Percentiles rank a stretch among this genome's conserved stretches.
Conservation (phyloP, 768 basidiomycete genomes). For the Russula dissimulans region DNA sequence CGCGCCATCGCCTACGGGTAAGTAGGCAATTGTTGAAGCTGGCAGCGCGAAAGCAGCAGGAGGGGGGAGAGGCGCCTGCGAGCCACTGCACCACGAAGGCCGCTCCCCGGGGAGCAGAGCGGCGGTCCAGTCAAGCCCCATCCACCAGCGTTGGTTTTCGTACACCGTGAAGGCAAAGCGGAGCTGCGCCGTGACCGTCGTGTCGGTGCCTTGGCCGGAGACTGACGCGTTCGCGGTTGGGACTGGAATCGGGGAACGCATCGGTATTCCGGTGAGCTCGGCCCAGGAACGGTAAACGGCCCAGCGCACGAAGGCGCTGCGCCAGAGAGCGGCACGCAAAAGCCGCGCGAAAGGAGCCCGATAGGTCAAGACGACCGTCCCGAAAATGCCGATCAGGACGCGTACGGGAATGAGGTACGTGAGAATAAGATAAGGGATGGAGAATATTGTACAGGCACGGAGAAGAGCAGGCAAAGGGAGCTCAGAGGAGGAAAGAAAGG, state of each 20-base stretch:
- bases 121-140: constrained; percentile 93
- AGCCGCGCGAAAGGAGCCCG: constrained; percentile 59
- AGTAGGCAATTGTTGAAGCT: constrained; percentile 47
- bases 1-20: constrained; percentile 30
- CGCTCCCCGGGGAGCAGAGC: constrained; percentile 84
- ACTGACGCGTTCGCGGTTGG: constrained; percentile 26
- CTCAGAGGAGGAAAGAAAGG: constrained; percentile 25
- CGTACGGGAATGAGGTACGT: constrained; percentile 55
- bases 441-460: constrained; percentile 48
- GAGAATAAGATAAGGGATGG: constrained; percentile 57
- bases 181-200: constrained; percentile 23
- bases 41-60: constrained; percentile 64
- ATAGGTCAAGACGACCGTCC: constrained; percentile 50
- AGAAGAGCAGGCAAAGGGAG: constrained; percentile 33
- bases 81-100: constrained; percentile 70
- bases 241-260: constrained; percentile 31
- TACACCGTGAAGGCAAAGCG: constrained; percentile 85
- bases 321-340: constrained; percentile 46
- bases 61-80: constrained; percentile 54
- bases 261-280: constrained; percentile 44
- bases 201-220: not conserved
- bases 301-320: constrained; percentile 65
- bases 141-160: constrained; percentile 97
- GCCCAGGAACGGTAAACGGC: constrained; percentile 43
- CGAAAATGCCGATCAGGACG: constrained; percentile 48